Percentiles rank a stretch among this genome's conserved stretches.
Conservation (phyloP, 2,329 filamentous ascomycete species). For the Coniochaeta sp. region DNA sequence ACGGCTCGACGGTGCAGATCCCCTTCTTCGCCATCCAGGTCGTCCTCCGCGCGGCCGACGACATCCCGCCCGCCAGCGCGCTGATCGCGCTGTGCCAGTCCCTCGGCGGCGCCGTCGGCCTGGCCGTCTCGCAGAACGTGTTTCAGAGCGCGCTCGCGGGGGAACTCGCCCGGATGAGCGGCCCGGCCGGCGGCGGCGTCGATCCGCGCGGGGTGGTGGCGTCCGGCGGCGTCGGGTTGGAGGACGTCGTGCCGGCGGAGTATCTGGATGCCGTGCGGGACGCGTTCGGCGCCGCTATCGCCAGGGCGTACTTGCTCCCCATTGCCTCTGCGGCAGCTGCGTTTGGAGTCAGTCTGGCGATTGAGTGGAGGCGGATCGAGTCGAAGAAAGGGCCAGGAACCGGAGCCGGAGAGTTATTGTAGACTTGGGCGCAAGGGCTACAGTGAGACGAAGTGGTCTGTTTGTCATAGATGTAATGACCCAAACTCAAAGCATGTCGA, state of each 20-base stretch:
- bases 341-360: not conserved
- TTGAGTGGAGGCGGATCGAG: not conserved
- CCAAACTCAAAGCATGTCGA: no score
- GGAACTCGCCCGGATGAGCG: not conserved
- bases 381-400: not conserved
- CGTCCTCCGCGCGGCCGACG: not conserved
- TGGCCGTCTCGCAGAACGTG: not conserved
- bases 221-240: not conserved
- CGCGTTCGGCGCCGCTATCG: not conserved
- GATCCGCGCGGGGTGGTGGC: not conserved
- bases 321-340: not conserved
- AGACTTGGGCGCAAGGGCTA: no score
- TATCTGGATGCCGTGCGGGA: not conserved
- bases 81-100: not conserved
- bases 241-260: not conserved
- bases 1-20: constrained; percentile 31
- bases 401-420: not conserved
- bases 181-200: not conserved
- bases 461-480: no score
- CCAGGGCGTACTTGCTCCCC: not conserved
- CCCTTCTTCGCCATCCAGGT: constrained; percentile 19
- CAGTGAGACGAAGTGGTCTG: no score
- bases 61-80: not conserved
- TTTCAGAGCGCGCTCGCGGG: not conserved
- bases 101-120: not conserved